Percentiles rank a stretch among this genome's conserved stretches.
Conservation (phyloP, 345 rosid genomes). For the Conringia planisiliqua region DNA sequence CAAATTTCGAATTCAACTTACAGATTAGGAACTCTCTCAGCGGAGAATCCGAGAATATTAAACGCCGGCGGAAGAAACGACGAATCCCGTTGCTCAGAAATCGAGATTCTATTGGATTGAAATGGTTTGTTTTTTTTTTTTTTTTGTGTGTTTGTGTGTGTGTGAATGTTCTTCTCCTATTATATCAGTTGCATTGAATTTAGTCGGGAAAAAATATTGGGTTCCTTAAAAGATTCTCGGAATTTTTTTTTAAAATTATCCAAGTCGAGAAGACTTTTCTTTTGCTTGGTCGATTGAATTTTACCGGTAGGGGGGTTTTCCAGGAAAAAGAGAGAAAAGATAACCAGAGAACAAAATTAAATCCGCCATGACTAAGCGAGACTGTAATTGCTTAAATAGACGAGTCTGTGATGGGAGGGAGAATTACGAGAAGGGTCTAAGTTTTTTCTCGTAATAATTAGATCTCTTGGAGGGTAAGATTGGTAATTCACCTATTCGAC, state of each 20-base stretch:
- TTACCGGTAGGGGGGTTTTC: conserved; percentile 6
- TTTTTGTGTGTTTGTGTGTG: no score
- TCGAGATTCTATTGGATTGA: conserved; percentile 4
- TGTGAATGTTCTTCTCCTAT: background rate
- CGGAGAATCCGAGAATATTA: conserved; percentile 23
- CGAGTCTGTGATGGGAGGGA: conserved; percentile 25
- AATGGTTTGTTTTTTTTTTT: background rate
- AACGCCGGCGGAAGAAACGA: conserved; percentile 19
- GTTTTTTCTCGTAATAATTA: background rate
- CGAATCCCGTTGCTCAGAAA: conserved; percentile 19
- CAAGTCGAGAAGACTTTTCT: background rate
- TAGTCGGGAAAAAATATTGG: background rate
- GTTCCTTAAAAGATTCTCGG: conserved; percentile 2
- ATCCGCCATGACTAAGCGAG: conserved; percentile 24
- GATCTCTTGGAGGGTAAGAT: background rate
- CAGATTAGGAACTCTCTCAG: conserved; percentile 15
- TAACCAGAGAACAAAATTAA: conserved; percentile 4
- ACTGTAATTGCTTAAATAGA: conserved; percentile 33
- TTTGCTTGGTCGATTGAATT: conserved; percentile 14
- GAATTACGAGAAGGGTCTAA: conserved; percentile 24
- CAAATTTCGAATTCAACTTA: conserved; percentile 22
- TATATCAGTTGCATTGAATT: background rate
- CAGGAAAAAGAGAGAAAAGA: conserved; percentile 9
- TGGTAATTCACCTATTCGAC: background rate
- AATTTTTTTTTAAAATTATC: background rate